Conservation (phyloP, 2,329 filamentous ascomycete genomes). For the Aspergillus costaricaensis region DNA sequence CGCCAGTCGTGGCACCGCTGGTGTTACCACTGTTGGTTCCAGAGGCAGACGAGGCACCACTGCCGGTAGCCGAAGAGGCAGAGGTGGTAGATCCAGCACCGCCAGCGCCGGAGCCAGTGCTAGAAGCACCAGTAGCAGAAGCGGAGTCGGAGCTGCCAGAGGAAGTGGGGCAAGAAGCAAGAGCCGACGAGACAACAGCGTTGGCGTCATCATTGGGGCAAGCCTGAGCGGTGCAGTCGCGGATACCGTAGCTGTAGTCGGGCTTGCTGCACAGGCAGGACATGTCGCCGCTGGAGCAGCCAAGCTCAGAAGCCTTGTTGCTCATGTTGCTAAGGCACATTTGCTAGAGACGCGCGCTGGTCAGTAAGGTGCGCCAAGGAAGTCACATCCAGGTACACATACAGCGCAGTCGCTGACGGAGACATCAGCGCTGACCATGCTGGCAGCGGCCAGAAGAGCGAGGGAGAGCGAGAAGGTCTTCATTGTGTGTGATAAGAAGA, state of each 20-base stretch:
- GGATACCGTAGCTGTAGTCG: constrained; percentile 49
- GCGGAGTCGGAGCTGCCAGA: constrained; percentile 21
- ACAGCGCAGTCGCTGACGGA: constrained; percentile 36
- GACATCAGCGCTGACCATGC: constrained; percentile 27
- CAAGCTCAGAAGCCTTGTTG: constrained; percentile 40
- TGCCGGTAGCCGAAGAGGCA: constrained; percentile 2
- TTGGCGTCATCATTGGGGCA: constrained; percentile 43
- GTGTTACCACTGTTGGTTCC: constrained; percentile 21
- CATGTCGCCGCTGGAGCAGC: constrained; percentile 41
- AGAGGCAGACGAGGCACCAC: constrained; percentile 3
- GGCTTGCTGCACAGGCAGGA: constrained; percentile 44
- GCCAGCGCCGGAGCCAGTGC: constrained; percentile 22
- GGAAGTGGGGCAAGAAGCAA: constrained; percentile 35
- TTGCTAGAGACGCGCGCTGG: constrained; percentile 31
- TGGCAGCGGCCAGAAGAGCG: constrained; percentile 32
- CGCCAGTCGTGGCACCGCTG: constrained; percentile 9
- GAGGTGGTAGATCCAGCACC: constrained; percentile 19
- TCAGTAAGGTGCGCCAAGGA: constrained; percentile 13
- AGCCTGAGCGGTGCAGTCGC: constrained; percentile 49
- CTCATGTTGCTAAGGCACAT: constrained; percentile 51
- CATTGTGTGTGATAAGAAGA: constrained; percentile 25
- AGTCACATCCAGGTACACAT: constrained; percentile 15
- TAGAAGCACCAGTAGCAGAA: constrained; percentile 8
- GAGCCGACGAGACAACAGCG: constrained; percentile 35
- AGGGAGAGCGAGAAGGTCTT: constrained; percentile 36